phyloP scores from a whole-genome alignment of 2,329 filamentous ascomycete genomes.

The Verticillium longisporum region DNA sequence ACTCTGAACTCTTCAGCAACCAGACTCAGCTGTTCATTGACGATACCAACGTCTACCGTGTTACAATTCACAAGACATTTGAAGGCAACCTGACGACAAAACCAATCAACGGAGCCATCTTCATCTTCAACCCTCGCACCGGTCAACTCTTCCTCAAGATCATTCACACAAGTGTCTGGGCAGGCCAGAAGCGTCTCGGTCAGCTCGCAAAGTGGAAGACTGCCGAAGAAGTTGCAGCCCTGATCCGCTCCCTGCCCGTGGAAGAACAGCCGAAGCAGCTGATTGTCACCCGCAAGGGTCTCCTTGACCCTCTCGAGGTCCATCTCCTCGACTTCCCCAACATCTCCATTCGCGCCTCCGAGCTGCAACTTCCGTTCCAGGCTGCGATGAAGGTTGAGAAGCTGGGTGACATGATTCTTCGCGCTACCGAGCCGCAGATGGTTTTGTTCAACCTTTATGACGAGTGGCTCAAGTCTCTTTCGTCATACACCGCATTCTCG shows the following conservation, averaged over 20 bases:
- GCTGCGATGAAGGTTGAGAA: conserved; percentile 99
- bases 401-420: conserved; percentile 96
- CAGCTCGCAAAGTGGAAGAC: conserved; percentile 99
- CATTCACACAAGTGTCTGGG: conserved; percentile 98
- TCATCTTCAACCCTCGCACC: conserved; percentile 99
- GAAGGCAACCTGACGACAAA: conserved; percentile 99
- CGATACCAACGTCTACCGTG: conserved; percentile 98
- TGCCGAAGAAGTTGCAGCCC: conserved; percentile 95
- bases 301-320: conserved; percentile 93
- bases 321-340: conserved; percentile 98
- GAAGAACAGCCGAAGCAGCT: conserved; percentile 99
- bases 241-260: conserved; percentile 90
- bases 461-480: conserved; percentile 97
- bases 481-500: conserved; percentile 97
- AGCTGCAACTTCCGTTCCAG: conserved; percentile 96
- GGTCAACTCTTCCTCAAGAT: conserved; percentile 98
- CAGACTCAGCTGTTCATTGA: conserved; percentile 99
- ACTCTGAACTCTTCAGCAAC: conserved; percentile 98
- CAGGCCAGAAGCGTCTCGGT: conserved; percentile 96
- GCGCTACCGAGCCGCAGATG: conserved; percentile 99
- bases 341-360: conserved; percentile 95
- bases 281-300: conserved; percentile 94
- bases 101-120: conserved; percentile 98
- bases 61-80: conserved; percentile 99
- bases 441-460: conserved; percentile 98